phyloP scores from a whole-genome alignment of 2,329 filamentous ascomycete species.

The Aspergillus sp. region DNA sequence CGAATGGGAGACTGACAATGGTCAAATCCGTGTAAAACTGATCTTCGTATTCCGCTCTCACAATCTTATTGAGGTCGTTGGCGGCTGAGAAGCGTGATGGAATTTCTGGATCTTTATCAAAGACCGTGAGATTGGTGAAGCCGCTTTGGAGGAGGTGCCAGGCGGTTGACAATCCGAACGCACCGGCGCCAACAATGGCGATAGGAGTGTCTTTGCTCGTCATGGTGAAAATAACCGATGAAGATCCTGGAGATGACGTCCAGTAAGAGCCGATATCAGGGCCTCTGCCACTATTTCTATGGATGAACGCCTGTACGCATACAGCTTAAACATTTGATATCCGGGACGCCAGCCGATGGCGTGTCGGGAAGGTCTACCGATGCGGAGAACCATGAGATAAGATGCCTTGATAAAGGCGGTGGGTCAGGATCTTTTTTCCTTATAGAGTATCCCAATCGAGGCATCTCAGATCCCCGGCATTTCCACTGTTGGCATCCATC shows the following conservation, averaged over 20 bases:
- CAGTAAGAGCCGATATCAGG: no score
- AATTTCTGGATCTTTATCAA: constrained; percentile 44
- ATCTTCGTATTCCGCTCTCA: constrained; percentile 59
- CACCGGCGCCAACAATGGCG: constrained; percentile 2
- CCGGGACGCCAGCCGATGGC: background rate
- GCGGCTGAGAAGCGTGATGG: constrained; percentile 54
- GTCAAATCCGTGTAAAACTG: constrained; percentile 56
- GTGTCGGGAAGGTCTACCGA: background rate
- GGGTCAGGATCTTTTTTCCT: background rate
- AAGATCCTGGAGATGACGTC: background rate
- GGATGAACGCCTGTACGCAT: background rate
- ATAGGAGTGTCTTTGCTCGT: background rate
- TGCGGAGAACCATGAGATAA: background rate
- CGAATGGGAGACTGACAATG: constrained; percentile 36
- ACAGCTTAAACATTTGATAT: background rate
- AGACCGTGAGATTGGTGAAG: constrained; percentile 48
- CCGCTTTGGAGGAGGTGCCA: constrained; percentile 45
- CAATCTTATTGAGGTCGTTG: constrained; percentile 62
- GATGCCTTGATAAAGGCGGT: background rate
- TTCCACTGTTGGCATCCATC: background rate
- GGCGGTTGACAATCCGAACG: constrained; percentile 21
- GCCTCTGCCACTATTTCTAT: background rate
- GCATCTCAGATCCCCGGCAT: background rate
- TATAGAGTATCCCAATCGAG: background rate
- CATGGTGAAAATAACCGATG: background rate